phyloP scores from a whole-genome alignment of 306 rosid genomes.

The Alnus glutinosa region DNA sequence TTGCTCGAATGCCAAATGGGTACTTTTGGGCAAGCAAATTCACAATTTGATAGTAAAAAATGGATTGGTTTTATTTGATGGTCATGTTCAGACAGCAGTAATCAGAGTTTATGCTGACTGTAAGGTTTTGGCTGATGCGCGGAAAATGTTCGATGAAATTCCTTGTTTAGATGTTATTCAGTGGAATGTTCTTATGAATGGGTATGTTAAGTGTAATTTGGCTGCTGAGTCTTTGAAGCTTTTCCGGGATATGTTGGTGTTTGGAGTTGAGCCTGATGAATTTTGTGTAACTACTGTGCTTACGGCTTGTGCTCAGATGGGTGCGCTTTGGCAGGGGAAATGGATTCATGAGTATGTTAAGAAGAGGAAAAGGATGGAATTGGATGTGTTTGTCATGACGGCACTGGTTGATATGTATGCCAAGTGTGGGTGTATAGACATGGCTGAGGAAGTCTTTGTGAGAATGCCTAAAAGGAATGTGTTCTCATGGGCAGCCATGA shows the following conservation, averaged over 20 bases:
- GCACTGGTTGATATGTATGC: conserved; percentile 48
- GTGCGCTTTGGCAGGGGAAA: conserved; percentile 42
- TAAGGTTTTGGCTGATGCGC: conserved; percentile 30
- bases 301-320: conserved; percentile 38
- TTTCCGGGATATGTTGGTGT: conserved; percentile 28
- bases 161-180: conserved; percentile 32
- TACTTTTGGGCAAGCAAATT: conserved; percentile 26
- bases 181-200: conserved; percentile 49
- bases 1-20: conserved; percentile 28
- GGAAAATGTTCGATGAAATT: conserved; percentile 45
- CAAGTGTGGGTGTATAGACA: conserved; percentile 43
- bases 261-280: conserved; percentile 35
- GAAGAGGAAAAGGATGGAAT: conserved; percentile 30
- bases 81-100: conserved; percentile 37
- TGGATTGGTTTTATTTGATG: conserved; percentile 35
- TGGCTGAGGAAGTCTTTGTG: conserved; percentile 44
- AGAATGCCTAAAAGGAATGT: conserved; percentile 38
- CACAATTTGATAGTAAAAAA: conserved; percentile 37
- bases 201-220: conserved; percentile 31
- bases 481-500: conserved; percentile 51
- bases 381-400: conserved; percentile 32
- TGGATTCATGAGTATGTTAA: conserved; percentile 44
- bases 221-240: conserved; percentile 33
- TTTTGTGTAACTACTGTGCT: conserved; percentile 42
- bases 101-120: conserved; percentile 26